Base-by-base conservation (phyloP, 192 early-diverging fungal genomes). In the Linnemannia exigua region DNA sequence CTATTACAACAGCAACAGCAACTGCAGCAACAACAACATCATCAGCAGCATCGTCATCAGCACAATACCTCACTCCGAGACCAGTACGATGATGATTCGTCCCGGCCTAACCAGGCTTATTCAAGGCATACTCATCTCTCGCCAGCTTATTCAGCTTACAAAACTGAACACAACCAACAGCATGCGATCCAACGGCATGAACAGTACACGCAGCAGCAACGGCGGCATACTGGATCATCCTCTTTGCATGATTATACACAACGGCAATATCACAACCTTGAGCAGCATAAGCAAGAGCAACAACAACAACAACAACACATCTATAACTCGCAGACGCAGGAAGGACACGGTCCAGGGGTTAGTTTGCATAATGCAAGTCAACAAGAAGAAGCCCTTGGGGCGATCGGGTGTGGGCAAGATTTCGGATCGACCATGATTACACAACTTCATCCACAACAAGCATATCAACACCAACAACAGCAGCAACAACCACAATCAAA, bases 81-180 rank as follows among this genome's bases (percentile, higher is more conserved):
- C 58, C 58, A 63, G 58, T 63, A 63, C 58, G 58, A 63, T 63
- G 58, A 63, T 63, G 58, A 63, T 63, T 63, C 28, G 58, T 33
- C 58, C 58, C 58, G 58, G 31, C 28, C 2, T 12, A 63, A 63
- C 58, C 58, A 33, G 15, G 28, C 58, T 33, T 63, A 63, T 31
- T 63, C 58, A 63, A n/a, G 14, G 58, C 58, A 63, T 33, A 63
- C 58, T 12, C 58, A 63, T 9, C 28, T 63, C 14, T 63, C 58
- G 58, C n/a, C 58, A 37, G 33, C 73, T 54, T 58, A 74, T 17
- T 51, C 35, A 54, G 37, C 48, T 44, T 16, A 61, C 51, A 28
- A 17, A 19, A 31, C 58, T 31, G 58, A n/a, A 63, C 28, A 63
- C 58, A 33, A 33, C 58, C 50, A 58, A n/a, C 33, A 74, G 11